A percentile compares a stretch with the other conserved stretches of the same genome.
Evolutionary conservation across 176 grass and related monocot species (phyloP).

Genomic region (Oryza meridionalis): DNA sequence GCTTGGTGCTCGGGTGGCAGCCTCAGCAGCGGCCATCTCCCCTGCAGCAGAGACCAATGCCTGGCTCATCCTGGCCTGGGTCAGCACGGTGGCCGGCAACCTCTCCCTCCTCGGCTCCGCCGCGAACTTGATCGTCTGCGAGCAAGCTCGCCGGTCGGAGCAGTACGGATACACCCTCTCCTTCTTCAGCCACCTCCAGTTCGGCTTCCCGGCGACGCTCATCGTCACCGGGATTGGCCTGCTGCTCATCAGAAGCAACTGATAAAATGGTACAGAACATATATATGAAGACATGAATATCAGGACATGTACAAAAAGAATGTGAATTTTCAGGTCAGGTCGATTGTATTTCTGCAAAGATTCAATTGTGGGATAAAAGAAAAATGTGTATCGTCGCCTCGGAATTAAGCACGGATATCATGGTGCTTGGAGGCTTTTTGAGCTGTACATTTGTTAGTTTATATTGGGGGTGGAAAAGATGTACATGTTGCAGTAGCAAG

Average conservation of each 20-base stretch:
- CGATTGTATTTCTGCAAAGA: not conserved
- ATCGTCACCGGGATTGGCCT: slow-evolving; percentile 68
- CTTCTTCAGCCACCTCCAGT: slow-evolving; percentile 74
- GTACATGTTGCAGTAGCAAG: slow-evolving; percentile 25
- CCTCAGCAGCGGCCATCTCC: slow-evolving; percentile 73
- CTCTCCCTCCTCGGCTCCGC: slow-evolving; percentile 89
- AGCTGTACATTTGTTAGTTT: slow-evolving; percentile 26
- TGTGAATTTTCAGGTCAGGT: not conserved
- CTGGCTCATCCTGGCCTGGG: slow-evolving; percentile 94
- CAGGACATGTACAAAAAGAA: not conserved
- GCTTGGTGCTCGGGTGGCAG: slow-evolving; percentile 69
- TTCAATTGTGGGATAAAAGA: not conserved
- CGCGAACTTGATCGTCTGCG: slow-evolving; percentile 90
- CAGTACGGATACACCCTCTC: slow-evolving; percentile 82
- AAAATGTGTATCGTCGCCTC: not conserved
- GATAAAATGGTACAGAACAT: not conserved
- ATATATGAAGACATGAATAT: not conserved
- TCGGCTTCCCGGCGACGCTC: slow-evolving; percentile 73
- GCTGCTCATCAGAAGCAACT: slow-evolving; percentile 57
- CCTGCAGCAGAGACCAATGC: slow-evolving; percentile 50
- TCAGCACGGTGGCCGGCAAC: slow-evolving; percentile 95
- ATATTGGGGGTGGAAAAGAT: not conserved
- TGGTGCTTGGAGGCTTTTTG: slow-evolving; percentile 43
- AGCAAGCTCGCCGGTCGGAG: slow-evolving; percentile 74
- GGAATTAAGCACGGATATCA: slow-evolving; percentile 15